Evolutionary conservation across 768 basidiomycete species (phyloP).

Genomic region (Leccinum pellstonianum): DNA sequence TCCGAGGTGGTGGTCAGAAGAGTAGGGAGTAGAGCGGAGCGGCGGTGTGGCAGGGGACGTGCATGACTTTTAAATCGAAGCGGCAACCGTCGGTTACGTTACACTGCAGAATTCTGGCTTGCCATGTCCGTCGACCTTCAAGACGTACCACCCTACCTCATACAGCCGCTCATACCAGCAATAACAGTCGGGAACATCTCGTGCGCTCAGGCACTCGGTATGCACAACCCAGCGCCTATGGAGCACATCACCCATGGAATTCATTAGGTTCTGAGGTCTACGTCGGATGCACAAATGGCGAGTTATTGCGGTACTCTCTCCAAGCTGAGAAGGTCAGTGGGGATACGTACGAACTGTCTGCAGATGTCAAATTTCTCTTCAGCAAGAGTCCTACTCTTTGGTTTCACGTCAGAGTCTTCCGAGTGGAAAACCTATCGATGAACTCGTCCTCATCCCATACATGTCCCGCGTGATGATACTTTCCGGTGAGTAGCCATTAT

Average conservation of each 20-base stretch:
- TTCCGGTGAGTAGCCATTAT: constrained; percentile 52
- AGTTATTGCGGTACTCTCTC: constrained; percentile 75
- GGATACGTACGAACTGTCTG: neutral
- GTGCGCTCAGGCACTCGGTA: constrained; percentile 61
- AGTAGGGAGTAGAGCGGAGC: constrained; percentile 7
- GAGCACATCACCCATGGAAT: constrained; percentile 5
- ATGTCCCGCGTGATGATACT: constrained; percentile 73
- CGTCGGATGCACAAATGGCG: constrained; percentile 81
- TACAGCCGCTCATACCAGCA: constrained; percentile 46
- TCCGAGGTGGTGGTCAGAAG: neutral
- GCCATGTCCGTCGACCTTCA: constrained; percentile 30
- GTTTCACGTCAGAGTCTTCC: constrained; percentile 70
- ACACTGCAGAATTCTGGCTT: constrained; percentile 14
- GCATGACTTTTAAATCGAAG: constrained; percentile 20
- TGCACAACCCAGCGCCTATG: constrained; percentile 4
- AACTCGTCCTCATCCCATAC: constrained; percentile 75
- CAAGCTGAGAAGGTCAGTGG: constrained; percentile 54
- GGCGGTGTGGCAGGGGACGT: constrained; percentile 2
- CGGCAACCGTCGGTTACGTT: constrained; percentile 4
- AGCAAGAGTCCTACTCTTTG: constrained; percentile 63
- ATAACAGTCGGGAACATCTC: constrained; percentile 29
- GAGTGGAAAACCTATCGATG: constrained; percentile 69
- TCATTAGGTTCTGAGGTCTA: constrained; percentile 77
- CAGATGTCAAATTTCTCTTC: constrained; percentile 5
- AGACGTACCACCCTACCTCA: constrained; percentile 61